phyloP scores from a whole-genome alignment of 306 rosid species.

The Quercus gilva region DNA sequence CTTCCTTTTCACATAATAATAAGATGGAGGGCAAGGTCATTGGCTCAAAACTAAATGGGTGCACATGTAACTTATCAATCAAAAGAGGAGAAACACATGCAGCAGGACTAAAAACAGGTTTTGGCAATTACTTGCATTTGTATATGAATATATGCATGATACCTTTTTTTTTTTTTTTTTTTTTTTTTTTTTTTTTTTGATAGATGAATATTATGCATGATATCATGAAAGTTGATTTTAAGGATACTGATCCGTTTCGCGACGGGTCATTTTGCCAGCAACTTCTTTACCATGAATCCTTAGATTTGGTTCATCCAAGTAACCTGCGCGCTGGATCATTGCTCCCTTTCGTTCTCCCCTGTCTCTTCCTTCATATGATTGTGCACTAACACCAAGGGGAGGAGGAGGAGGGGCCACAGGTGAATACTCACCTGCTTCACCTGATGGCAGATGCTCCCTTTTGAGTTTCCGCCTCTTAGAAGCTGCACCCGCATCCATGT shows the following conservation, averaged over 20 bases:
- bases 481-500: constrained; percentile 63
- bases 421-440: constrained; percentile 89
- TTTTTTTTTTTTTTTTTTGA: too few species aligned
- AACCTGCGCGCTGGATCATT: constrained; percentile 54
- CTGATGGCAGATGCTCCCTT: constrained; percentile 73
- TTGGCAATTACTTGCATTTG: not conserved
- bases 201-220: not conserved
- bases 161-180: not conserved
- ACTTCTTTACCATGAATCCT: constrained; percentile 86
- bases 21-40: too few species aligned
- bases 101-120: not conserved
- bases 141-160: not conserved
- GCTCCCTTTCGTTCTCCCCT: constrained; percentile 92
- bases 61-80: too few species aligned
- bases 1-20: too few species aligned
- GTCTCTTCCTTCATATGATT: constrained; percentile 83
- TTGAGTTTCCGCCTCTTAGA: constrained; percentile 92
- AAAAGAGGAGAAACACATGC: not conserved
- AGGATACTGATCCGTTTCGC: constrained; percentile 96
- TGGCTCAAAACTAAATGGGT: too few species aligned
- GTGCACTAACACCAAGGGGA: constrained; percentile 51
- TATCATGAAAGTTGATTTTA: not conserved
- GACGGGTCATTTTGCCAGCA: constrained; percentile 79
- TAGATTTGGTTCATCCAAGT: constrained; percentile 72
- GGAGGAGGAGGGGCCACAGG: constrained; percentile 83